A percentile compares a stretch with the other conserved stretches of the same genome.
Evolutionary conservation across 768 basidiomycete species (phyloP).

Genomic region (Rickenella mellea): DNA sequence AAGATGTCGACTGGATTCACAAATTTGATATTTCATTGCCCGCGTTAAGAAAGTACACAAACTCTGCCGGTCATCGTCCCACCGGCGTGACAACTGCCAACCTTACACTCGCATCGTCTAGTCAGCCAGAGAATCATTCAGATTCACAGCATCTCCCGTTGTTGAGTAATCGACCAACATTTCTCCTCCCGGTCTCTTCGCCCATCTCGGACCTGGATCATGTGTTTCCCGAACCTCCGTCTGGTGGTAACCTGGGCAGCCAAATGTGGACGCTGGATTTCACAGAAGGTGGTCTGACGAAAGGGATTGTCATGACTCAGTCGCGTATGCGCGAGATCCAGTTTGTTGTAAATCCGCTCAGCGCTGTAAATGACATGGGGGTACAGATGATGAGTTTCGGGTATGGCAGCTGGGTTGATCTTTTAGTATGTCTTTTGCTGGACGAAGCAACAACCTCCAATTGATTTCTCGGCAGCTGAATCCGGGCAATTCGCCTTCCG

Average conservation of each 20-base stretch:
- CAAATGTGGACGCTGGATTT: conserved; percentile 65
- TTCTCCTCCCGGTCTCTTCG: conserved; percentile 33
- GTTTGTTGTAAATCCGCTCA: conserved; percentile 45
- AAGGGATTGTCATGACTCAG: conserved; percentile 66
- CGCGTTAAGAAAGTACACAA: conserved; percentile 37
- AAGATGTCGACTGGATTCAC: conserved; percentile 18
- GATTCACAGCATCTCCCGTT: conserved; percentile 12
- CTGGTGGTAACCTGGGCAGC: conserved; percentile 17
- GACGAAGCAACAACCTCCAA: conserved; percentile 11
- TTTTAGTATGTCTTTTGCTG: conserved; percentile 34
- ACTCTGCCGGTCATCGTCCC: conserved; percentile 18
- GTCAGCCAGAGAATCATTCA: conserved; percentile 1
- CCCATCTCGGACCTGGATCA: conserved; percentile 39
- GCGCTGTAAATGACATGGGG: conserved; percentile 34
- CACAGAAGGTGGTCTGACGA: conserved; percentile 37
- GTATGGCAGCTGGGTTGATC: conserved; percentile 54
- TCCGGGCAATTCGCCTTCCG: conserved; percentile 35
- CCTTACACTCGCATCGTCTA: conserved; percentile 28
- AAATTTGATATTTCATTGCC: conserved; percentile 43
- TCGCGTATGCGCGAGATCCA: conserved; percentile 68
- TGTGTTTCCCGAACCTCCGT: conserved; percentile 34
- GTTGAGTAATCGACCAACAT: conserved; percentile 35
- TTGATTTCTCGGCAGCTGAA: conserved; percentile 38
- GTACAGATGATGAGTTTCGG: conserved; percentile 37
- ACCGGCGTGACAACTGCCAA: conserved; percentile 50